These are phyloP conservation scores for Pseudocercospora eumusae DNA, from an alignment of 2,329 filamentous ascomycete species.

Conservation along the genomic window DNA sequence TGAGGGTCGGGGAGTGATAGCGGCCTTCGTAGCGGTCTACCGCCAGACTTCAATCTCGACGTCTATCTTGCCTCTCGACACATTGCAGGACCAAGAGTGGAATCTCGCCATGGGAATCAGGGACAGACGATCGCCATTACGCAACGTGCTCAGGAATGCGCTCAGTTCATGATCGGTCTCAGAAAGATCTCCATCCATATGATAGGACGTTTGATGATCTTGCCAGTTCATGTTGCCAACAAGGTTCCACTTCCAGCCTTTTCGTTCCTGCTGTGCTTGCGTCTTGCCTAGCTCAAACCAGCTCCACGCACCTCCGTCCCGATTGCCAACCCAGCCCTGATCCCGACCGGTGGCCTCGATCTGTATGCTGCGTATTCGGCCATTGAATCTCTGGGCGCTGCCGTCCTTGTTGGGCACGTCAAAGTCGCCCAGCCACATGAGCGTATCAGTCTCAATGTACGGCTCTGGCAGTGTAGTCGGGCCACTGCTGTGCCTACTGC, in stretches of 20 bases:
- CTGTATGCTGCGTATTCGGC: conserved; percentile 17
- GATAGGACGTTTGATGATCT: conserved; percentile 4
- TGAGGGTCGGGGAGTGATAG: neutral
- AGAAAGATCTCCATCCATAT: conserved; percentile 4
- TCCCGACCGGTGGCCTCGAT: conserved; percentile 20
- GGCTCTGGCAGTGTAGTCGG: conserved; percentile 3
- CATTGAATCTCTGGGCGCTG: conserved; percentile 4
- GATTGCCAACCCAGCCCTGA: conserved; percentile 23
- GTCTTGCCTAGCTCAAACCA: conserved; percentile 24
- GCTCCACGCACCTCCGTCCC: conserved; percentile 18
- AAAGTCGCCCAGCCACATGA: conserved; percentile 14
- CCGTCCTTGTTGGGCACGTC: neutral
- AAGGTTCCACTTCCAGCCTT: conserved; percentile 15
- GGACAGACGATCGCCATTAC: conserved; percentile 20
- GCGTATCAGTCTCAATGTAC: conserved; percentile 21
- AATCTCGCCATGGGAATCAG: conserved; percentile 27
- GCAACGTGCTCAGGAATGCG: conserved; percentile 15
- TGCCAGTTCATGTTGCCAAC: conserved; percentile 18
- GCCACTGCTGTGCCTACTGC: conserved; percentile 13
- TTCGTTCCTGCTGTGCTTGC: conserved; percentile 1
- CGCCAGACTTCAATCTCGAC: conserved; percentile 28
- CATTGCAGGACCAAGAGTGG: conserved; percentile 21
- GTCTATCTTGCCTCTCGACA: conserved; percentile 21
- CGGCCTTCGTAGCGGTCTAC: neutral
- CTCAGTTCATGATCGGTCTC: conserved; percentile 12